Conservation (phyloP, 345 rosid species). For the Trapa bicornis region DNA sequence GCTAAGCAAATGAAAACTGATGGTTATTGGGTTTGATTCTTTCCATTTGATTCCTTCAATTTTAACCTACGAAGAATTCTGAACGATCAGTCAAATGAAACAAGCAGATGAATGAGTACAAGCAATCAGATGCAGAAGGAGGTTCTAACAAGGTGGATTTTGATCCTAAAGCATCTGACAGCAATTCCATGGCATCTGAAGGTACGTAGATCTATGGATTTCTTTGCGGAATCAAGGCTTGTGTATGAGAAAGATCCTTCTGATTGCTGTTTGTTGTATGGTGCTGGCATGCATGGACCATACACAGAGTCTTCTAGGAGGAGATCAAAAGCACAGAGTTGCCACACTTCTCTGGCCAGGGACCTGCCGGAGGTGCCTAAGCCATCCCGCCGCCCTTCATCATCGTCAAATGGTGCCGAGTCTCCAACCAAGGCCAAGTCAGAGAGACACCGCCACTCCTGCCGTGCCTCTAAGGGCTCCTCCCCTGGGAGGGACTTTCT, state of each 20-base stretch:
- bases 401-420: constrained; percentile 11
- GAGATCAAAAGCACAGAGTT: constrained; percentile 1
- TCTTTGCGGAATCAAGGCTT: too few species aligned
- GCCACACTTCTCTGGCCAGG: constrained; percentile 7
- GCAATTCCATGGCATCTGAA: not conserved
- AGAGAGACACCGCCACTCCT: constrained; percentile 33
- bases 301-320: constrained; percentile 16
- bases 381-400: constrained; percentile 31
- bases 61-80: not conserved
- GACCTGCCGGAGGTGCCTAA: constrained; percentile 25
- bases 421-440: constrained; percentile 32
- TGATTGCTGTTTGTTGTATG: not conserved
- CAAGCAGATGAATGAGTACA: constrained; percentile 57
- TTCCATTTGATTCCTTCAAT: not conserved
- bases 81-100: not conserved
- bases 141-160: constrained; percentile 5
- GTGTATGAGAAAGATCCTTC: not conserved
- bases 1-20: not conserved
- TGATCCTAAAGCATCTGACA: constrained; percentile 13
- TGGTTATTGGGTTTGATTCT: not conserved
- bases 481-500: constrained; percentile 18
- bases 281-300: not conserved
- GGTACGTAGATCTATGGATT: not conserved
- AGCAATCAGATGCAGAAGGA: constrained; percentile 14
- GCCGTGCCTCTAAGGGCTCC: constrained; percentile 30